Percentiles rank a stretch among this genome's conserved stretches.
Evolutionary conservation across 2,329 filamentous ascomycete species (phyloP).

Genomic region (Fusarium torreyae): DNA sequence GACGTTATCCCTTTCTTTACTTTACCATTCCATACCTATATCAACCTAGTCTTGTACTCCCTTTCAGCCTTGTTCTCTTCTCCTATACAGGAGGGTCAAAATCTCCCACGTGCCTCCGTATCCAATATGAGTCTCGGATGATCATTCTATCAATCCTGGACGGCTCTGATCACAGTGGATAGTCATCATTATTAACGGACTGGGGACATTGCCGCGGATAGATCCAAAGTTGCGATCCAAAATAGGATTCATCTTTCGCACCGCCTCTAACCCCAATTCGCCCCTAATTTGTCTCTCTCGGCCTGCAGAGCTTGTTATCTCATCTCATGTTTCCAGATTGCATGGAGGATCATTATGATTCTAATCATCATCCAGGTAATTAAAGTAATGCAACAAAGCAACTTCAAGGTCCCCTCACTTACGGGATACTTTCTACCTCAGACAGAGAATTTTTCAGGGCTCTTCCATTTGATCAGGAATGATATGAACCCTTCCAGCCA

Average conservation of each 20-base stretch:
- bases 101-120: conserved; percentile 13
- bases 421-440: neutral
- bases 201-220: conserved; percentile 39
- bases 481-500: neutral
- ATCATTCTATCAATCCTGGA: conserved; percentile 21
- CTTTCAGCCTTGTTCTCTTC: conserved; percentile 2
- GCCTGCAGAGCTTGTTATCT: conserved; percentile 32
- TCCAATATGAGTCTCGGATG: conserved; percentile 15
- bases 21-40: conserved; percentile 12
- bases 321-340: conserved; percentile 20
- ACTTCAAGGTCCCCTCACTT: neutral
- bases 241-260: conserved; percentile 17
- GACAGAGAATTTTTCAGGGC: conserved; percentile 16
- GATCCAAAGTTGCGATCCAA: conserved; percentile 30
- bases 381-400: conserved; percentile 17
- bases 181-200: conserved; percentile 13
- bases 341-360: conserved; percentile 17
- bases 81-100: conserved; percentile 1
- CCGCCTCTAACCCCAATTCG: conserved; percentile 28
- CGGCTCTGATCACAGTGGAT: conserved; percentile 21
- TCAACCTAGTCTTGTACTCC: conserved; percentile 10
- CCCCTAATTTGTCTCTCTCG: conserved; percentile 31
- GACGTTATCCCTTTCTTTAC: conserved; percentile 27
- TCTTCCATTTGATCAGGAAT: neutral
- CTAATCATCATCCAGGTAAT: conserved; percentile 18